Evolutionary conservation across 805 yeast species (phyloP).

Genomic region (Wickerhamiella occidentalis): DNA sequence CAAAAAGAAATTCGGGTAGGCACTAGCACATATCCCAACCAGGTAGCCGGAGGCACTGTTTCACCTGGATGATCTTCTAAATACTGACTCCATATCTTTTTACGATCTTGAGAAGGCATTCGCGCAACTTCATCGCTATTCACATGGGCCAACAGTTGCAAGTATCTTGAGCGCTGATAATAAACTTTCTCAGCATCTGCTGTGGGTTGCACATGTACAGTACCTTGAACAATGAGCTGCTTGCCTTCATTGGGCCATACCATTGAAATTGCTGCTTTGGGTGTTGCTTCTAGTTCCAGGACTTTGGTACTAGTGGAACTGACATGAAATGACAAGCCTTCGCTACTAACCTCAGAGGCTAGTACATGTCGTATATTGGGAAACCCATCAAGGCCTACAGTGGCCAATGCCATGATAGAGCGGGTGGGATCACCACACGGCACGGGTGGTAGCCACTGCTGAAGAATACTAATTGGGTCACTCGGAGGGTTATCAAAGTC

Average conservation of each 20-base stretch:
- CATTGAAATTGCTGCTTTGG: not conserved
- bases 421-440: not conserved
- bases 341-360: not conserved
- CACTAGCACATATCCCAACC: conserved; percentile 3
- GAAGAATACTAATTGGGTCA: not conserved
- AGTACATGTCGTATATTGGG: conserved; percentile 9
- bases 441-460: not conserved
- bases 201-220: not conserved
- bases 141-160: conserved; percentile 5
- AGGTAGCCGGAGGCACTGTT: not conserved
- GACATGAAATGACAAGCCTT: conserved; percentile 2
- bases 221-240: conserved; percentile 6
- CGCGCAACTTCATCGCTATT: not conserved
- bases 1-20: conserved; percentile 7
- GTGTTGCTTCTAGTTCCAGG: not conserved
- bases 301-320: not conserved
- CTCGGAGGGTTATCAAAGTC: not conserved
- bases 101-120: conserved; percentile 3
- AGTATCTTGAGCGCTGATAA: not conserved
- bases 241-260: conserved; percentile 6
- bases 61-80: not conserved
- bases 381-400: conserved; percentile 6
- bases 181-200: conserved; percentile 1
- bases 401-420: conserved; percentile 4
- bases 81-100: not conserved